Base-by-base conservation (phyloP, 345 rosid genomes). In the Combretum micranthum region DNA sequence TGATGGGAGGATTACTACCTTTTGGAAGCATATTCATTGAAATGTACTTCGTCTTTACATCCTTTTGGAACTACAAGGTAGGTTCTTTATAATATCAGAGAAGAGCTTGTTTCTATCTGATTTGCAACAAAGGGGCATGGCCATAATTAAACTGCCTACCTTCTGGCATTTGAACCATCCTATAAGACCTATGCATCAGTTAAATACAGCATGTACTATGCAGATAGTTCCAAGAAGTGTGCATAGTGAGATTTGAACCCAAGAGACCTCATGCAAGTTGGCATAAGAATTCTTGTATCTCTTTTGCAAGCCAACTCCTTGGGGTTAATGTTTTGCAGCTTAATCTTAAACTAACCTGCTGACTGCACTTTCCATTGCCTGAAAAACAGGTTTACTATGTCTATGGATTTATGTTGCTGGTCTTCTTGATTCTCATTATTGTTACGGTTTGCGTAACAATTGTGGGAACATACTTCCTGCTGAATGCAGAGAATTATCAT, bases 51-150 rank as follows among this genome's bases (percentile, higher is more conserved):
- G 96, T 90, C 72, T 90, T 90, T 80, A 90, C 97, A 13, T 90
- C 97, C 68, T 90, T 90, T 75, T 90, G 97, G 97, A 90, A 90
- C 62, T 90, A 90, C 95, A 90, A 87, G 97, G 97, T 90, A 72
- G 75, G 46, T 16, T 50, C 48, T 32, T 32, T 5, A 32, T 11
- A 32, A 32, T 32, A 9, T 32, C 9, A 12, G 15, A 32, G 39
- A 32, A 32, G 39, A 32, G 9, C 39, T 32, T 15, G 5, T 54
- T 42, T 13, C 48, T 21, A 4, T 11, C 39, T 3, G 9, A 32
- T 32, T 7, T 32, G 39, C 39, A 32, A 25, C 2, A 2, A 11
- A 32, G 7, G 39, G 9, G 9, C 39, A 32, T 32, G 39, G 9
- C 39, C 7, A 1, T 32, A 32, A 32, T 7, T 32, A 32, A 9